A percentile compares a stretch with the other conserved stretches of the same genome.
phyloP scores from a whole-genome alignment of 2,329 filamentous ascomycete species.

The Verticillium dahliae region DNA sequence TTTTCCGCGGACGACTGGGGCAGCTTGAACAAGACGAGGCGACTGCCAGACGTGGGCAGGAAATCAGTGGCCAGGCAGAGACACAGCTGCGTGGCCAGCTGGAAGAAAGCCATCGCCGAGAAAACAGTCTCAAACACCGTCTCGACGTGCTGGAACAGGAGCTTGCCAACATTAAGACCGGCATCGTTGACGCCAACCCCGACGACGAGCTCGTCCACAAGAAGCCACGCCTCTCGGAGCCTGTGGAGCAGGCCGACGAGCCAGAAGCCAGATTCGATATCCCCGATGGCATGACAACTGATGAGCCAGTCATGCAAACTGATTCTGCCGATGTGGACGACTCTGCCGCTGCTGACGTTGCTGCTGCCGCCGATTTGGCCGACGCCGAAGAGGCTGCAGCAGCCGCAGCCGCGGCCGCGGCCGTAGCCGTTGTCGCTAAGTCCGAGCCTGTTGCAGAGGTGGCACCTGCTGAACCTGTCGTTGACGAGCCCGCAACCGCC shows the following conservation, averaged over 20 bases:
- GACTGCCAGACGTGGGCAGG: constrained; percentile 54
- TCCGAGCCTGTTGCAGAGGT: neutral
- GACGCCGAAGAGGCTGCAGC: neutral
- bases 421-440: neutral
- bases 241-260: neutral
- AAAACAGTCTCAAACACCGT: constrained; percentile 74
- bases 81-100: constrained; percentile 54
- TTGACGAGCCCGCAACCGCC: neutral
- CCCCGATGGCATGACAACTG: neutral
- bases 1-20: constrained; percentile 69
- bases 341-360: neutral
- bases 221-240: constrained; percentile 8
- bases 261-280: neutral
- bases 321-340: neutral
- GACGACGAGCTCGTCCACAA: constrained; percentile 5
- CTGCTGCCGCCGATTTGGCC: neutral
- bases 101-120: constrained; percentile 70
- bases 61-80: constrained; percentile 49
- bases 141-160: constrained; percentile 72
- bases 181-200: constrained; percentile 6
- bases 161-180: constrained; percentile 25
- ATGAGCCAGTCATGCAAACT: neutral
- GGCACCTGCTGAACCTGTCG: neutral
- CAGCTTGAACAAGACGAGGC: constrained; percentile 75
- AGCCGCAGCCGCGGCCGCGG: neutral